phyloP scores from a whole-genome alignment of 2,329 filamentous ascomycete species.

The Nannizziopsis arthrosporioides region DNA sequence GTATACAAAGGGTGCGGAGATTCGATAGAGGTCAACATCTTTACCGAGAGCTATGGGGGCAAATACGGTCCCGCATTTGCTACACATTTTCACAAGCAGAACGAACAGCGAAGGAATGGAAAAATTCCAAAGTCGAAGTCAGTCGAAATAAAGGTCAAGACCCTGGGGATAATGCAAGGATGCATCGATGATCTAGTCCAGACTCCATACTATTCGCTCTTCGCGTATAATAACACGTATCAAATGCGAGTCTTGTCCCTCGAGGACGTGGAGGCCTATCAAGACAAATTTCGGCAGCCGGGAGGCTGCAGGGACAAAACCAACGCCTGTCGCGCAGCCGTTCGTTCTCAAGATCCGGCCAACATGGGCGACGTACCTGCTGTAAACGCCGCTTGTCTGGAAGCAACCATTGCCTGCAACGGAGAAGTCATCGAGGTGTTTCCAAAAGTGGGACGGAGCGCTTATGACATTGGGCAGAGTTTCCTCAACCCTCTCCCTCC shows the following conservation, averaged over 20 bases:
- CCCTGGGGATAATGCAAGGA: slow-evolving; percentile 46
- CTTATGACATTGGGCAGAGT: slow-evolving; percentile 47
- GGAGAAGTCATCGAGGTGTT: slow-evolving; percentile 47
- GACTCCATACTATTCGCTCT: slow-evolving; percentile 38
- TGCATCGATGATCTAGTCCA: slow-evolving; percentile 51
- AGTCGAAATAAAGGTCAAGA: slow-evolving; percentile 40
- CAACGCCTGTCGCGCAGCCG: slow-evolving; percentile 39
- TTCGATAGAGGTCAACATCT: slow-evolving; percentile 35
- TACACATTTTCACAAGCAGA: slow-evolving; percentile 32
- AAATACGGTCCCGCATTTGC: slow-evolving; percentile 34
- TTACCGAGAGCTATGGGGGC: slow-evolving; percentile 38
- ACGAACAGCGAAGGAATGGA: slow-evolving; percentile 17
- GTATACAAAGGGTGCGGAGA: slow-evolving; percentile 41
- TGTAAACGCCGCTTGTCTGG: slow-evolving; percentile 36
- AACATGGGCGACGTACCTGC: slow-evolving; percentile 36
- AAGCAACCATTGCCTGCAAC: slow-evolving; percentile 39
- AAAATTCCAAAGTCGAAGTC: slow-evolving; percentile 9
- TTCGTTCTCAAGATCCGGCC: slow-evolving; percentile 39
- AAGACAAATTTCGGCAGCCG: slow-evolving; percentile 34
- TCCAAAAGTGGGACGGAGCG: slow-evolving; percentile 38
- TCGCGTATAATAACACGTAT: slow-evolving; percentile 50
- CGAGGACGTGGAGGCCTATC: slow-evolving; percentile 36
- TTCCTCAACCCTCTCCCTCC: slow-evolving; percentile 42
- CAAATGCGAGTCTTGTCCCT: slow-evolving; percentile 42
- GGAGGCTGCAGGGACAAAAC: slow-evolving; percentile 48